phyloP scores from a whole-genome alignment of 1,284 basidiomycete genomes.

The Trametes pubescens region DNA sequence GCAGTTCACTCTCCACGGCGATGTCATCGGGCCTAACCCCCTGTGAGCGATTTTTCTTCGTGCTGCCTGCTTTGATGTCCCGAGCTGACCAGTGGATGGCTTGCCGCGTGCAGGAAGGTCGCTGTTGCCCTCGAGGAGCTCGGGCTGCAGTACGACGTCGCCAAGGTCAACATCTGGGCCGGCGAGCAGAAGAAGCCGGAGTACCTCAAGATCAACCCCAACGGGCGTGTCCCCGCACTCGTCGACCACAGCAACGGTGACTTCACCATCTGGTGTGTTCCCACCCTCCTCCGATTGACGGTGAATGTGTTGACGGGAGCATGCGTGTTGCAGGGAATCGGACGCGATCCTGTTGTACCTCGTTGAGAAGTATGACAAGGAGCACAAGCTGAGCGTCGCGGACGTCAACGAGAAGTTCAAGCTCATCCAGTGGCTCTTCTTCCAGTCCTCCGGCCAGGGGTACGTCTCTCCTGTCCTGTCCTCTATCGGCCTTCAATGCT shows the following conservation, averaged over 20 bases:
- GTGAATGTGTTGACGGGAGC: background rate
- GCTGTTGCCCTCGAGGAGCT: slow-evolving; percentile 38
- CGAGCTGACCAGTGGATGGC: no score
- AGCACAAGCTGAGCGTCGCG: slow-evolving; percentile 40
- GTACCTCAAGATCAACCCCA: slow-evolving; percentile 40
- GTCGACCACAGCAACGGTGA: slow-evolving; percentile 44
- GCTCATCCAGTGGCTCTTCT: slow-evolving; percentile 41
- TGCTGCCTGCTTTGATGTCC: background rate
- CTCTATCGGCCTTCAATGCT: background rate
- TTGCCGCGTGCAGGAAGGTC: slow-evolving; percentile 28
- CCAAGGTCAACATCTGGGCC: slow-evolving; percentile 36
- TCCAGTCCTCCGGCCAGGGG: slow-evolving; percentile 42
- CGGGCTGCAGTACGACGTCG: slow-evolving; percentile 39
- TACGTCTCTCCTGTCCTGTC: background rate
- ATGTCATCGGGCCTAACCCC: slow-evolving; percentile 29
- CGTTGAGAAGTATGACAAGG: slow-evolving; percentile 43
- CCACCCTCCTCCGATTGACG: background rate
- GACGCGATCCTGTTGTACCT: slow-evolving; percentile 45
- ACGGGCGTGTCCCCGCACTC: slow-evolving; percentile 43
- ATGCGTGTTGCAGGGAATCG: slow-evolving; percentile 40
- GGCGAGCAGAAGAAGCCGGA: slow-evolving; percentile 38
- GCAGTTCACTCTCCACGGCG: slow-evolving; percentile 42
- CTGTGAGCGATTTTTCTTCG: background rate
- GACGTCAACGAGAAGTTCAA: slow-evolving; percentile 31
- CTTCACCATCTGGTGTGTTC: slow-evolving; percentile 31